phyloP scores from a whole-genome alignment of 2,329 filamentous ascomycete genomes.

The Cladophialophora yegresii region DNA sequence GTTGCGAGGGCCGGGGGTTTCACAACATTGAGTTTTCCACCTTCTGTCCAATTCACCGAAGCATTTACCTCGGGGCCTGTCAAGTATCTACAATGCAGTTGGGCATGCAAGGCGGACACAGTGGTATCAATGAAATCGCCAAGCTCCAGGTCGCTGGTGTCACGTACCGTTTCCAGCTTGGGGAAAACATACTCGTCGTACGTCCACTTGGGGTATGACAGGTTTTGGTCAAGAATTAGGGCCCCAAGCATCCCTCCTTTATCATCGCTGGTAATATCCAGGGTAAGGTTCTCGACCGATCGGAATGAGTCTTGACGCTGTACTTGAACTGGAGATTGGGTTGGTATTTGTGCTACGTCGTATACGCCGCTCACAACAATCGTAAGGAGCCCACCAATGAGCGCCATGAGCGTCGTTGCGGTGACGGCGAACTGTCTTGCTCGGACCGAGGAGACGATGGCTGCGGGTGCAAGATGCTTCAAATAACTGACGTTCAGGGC shows the following conservation, averaged over 20 bases:
- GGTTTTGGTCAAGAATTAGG: constrained; percentile 22
- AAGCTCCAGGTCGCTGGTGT: not conserved
- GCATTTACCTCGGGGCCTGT: not conserved
- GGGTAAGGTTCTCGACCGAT: not conserved
- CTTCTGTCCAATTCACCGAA: not conserved
- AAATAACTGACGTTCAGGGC: constrained; percentile 1
- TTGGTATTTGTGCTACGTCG: not conserved
- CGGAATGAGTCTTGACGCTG: constrained; percentile 2
- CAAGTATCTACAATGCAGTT: not conserved
- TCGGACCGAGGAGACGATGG: not conserved
- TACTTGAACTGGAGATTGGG: not conserved
- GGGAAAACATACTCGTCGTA: constrained; percentile 23
- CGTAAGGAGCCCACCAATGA: not conserved
- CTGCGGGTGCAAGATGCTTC: not conserved
- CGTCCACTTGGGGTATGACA: constrained; percentile 28
- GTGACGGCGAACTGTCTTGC: not conserved
- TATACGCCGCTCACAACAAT: constrained; percentile 1
- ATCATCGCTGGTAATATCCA: not conserved
- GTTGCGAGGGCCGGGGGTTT: not conserved
- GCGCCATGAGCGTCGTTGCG: not conserved
- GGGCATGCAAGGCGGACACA: not conserved
- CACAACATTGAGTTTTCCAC: not conserved
- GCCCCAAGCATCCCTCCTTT: not conserved
- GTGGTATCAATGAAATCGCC: not conserved
- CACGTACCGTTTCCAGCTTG: not conserved